Evolutionary conservation across 495 filamentous ascomycete genomes (phyloP), one percentile per base, ranked within the genome.

Genomic region (Penicillium fimorum): DNA sequence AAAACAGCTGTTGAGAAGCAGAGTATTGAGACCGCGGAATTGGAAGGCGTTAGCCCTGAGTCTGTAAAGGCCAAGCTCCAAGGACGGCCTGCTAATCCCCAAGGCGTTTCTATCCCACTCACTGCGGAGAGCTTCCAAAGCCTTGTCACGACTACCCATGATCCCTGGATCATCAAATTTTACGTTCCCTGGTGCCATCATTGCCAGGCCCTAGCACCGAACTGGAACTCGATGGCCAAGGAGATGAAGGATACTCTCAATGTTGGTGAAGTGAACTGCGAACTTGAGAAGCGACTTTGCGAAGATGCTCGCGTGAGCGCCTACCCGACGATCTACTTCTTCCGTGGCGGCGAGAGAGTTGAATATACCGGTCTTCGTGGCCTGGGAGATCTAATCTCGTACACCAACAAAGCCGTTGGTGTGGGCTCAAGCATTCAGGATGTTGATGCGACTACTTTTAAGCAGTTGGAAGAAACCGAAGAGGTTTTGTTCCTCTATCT

Each of bases 81-180:
- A 55, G 71, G 64, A 37, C 64, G 75, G 29, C 82, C 82, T 2
- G 84, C 87, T 18, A 96, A 98, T 60, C 82, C 83, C 9, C 70
- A 83, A 43, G 94, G 94, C 17, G 74, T 77, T 7, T 95, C 91
- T 13, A 76, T 88, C 12, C 74, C 86, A 10, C 82, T 98, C 18
- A 88, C 85, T 18, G 86, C 89, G 22, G 93, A 97, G 66, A 87
- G 76, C 57, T 98, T 98, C 77, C 87, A 93, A 68, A 87, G 82
- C 50, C 74, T 84, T 29, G 92, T 98, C 24, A 96, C 91, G 4
- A 88, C 85, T 65, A 90, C 92, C 0, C 84, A 88, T 43, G 92
- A 97, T 44, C 87, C 92, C 15, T 98, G 94, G 94, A 96, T 98
- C 64, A 85, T 98, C 73, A 97, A 98, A 68, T 97, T 98, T 70